Evolutionary conservation across 306 rosid species (phyloP).

Genomic region (Fagus sylvatica): DNA sequence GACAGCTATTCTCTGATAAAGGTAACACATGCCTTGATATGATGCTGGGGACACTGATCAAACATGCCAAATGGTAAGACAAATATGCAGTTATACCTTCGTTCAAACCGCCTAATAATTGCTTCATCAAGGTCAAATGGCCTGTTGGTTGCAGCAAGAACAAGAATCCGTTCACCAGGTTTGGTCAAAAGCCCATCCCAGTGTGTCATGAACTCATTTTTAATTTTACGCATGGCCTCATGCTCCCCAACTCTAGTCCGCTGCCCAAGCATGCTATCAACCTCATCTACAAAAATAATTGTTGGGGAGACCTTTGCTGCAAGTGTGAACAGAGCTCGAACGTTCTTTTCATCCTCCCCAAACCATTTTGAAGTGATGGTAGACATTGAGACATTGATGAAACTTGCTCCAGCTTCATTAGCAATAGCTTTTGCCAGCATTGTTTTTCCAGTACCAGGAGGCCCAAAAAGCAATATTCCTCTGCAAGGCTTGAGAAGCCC

Average conservation of each 20-base stretch:
- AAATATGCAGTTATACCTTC: constrained; percentile 46
- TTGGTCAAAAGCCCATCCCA: constrained; percentile 82
- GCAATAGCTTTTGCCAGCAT: constrained; percentile 91
- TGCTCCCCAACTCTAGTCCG: constrained; percentile 78
- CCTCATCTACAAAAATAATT: constrained; percentile 78
- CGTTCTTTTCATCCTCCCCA: constrained; percentile 79
- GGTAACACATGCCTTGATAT: neutral
- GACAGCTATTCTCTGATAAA: neutral
- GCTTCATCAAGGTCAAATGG: constrained; percentile 94
- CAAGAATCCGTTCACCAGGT: constrained; percentile 57
- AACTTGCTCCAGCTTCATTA: constrained; percentile 81
- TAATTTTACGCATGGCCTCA: constrained; percentile 73
- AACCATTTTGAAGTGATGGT: constrained; percentile 75
- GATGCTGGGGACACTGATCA: constrained; percentile 3
- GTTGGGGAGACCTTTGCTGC: constrained; percentile 87
- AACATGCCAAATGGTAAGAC: constrained; percentile 4
- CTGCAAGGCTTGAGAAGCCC: constrained; percentile 79
- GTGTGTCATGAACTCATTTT: constrained; percentile 80
- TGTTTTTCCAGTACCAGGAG: constrained; percentile 87
- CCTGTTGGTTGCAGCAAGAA: constrained; percentile 86
- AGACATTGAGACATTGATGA: constrained; percentile 80
- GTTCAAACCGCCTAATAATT: constrained; percentile 76
- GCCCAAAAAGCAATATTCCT: constrained; percentile 82
- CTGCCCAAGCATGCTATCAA: constrained; percentile 88
- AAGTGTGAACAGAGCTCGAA: constrained; percentile 71